Evolutionary conservation across 345 rosid species (phyloP).

Genomic region (Linum tenue): DNA sequence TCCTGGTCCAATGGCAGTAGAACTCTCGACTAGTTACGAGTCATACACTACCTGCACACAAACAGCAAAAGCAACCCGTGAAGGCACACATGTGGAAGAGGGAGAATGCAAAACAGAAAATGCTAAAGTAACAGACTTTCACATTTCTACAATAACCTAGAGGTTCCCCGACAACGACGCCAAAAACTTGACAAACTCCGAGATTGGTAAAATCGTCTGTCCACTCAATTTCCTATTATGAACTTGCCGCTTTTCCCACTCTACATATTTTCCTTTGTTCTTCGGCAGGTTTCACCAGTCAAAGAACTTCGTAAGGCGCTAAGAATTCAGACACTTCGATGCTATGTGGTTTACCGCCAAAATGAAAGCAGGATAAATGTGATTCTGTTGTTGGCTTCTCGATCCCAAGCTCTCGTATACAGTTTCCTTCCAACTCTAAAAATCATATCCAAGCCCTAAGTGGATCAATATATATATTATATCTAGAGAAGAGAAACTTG

Average conservation of each 20-base stretch:
- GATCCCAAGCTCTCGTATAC: slow-evolving; percentile 85
- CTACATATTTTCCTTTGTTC: slow-evolving; percentile 4
- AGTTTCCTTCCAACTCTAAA: neutral
- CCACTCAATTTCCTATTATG: neutral
- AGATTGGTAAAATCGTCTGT: slow-evolving; percentile 41
- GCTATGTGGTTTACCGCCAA: slow-evolving; percentile 75
- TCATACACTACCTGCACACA: no score
- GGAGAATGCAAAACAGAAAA: no score
- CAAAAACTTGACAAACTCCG: no score
- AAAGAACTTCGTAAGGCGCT: slow-evolving; percentile 75
- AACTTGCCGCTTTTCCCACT: neutral
- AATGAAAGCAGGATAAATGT: slow-evolving; percentile 72
- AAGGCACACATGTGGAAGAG: no score
- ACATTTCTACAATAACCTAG: no score
- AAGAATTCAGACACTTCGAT: slow-evolving; percentile 86
- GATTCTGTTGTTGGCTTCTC: slow-evolving; percentile 76
- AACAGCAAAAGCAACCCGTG: no score
- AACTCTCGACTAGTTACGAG: no score
- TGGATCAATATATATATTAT: neutral
- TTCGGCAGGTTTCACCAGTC: slow-evolving; percentile 59
- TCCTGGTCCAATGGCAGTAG: no score
- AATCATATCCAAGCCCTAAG: neutral
- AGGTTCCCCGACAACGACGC: no score
- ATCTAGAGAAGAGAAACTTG: no score
- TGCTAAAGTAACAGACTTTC: no score